Conservation (phyloP, 176 grass and related monocot genomes). For the Aegilops sharonensis region DNA sequence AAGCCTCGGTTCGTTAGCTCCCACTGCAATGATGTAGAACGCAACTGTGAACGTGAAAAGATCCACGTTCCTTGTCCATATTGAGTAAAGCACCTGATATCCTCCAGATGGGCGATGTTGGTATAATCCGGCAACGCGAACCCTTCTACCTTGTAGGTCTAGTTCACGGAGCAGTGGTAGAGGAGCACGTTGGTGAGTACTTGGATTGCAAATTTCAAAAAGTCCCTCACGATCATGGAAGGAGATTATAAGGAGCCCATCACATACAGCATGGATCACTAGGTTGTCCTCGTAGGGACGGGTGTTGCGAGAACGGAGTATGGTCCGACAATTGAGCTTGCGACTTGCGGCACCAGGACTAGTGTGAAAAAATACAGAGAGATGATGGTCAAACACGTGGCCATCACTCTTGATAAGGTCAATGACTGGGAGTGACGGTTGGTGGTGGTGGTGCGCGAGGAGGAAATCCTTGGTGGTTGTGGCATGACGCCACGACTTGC, state of each 20-base stretch:
- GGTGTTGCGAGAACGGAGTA: neutral
- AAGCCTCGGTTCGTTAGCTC: neutral
- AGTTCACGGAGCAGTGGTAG: neutral
- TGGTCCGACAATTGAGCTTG: neutral
- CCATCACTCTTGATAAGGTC: neutral
- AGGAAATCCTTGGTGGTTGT: neutral
- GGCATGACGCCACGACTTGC: neutral
- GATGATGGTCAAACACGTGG: neutral
- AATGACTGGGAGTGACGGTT: neutral
- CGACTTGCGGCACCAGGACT: neutral
- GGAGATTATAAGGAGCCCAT: neutral
- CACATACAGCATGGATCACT: neutral
- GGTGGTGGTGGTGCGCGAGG: neutral
- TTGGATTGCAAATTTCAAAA: neutral
- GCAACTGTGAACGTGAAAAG: neutral
- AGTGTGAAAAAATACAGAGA: neutral
- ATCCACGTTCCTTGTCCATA: neutral
- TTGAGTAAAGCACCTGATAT: neutral
- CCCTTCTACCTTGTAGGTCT: neutral
- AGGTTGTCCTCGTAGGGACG: no score
- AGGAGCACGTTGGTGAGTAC: neutral
- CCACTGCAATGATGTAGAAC: neutral
- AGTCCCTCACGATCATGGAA: neutral
- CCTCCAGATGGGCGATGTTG: neutral
- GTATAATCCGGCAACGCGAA: neutral